Percentiles rank a stretch among this genome's conserved stretches.
These are phyloP conservation scores for Apophysomyces ossiformis DNA, from an alignment of 371 early-diverging fungal species.

Conservation along the genomic window DNA sequence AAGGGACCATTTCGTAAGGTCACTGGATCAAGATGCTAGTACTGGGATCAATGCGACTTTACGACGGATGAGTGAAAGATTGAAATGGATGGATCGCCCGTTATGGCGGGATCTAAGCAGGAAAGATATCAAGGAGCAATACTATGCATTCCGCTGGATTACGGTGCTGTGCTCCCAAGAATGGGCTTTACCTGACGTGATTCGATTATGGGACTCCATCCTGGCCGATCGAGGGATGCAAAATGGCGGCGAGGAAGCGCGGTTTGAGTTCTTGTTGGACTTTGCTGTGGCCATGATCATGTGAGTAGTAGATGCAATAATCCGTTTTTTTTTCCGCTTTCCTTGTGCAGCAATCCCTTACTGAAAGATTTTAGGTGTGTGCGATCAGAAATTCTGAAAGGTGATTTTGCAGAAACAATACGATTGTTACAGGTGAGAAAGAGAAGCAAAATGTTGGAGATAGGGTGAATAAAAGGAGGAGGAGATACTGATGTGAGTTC, in stretches of 20 bases:
- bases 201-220: constrained; percentile 86
- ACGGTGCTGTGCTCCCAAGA: constrained; percentile 85
- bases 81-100: constrained; percentile 64
- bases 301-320: constrained; percentile 42
- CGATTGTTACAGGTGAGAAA: constrained; percentile 60
- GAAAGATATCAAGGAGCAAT: constrained; percentile 77
- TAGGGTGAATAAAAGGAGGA: background rate
- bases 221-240: constrained; percentile 66
- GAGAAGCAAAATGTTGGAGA: background rate
- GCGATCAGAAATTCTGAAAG: constrained; percentile 58
- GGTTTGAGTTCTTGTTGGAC: constrained; percentile 77
- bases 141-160: constrained; percentile 87
- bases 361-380: constrained; percentile 49
- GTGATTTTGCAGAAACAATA: constrained; percentile 71
- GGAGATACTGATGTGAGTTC: background rate
- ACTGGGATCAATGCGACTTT: constrained; percentile 69
- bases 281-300: constrained; percentile 81
- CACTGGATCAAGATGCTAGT: constrained; percentile 63
- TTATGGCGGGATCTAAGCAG: constrained; percentile 68
- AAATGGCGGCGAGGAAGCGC: constrained; percentile 32
- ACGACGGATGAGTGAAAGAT: constrained; percentile 60
- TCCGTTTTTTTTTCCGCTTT: background rate
- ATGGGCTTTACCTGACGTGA: constrained; percentile 81
- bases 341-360: constrained; percentile 12
- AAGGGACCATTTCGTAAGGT: constrained; percentile 82